Conservation (phyloP, 768 basidiomycete species). For the Crepidotus variabilis region DNA sequence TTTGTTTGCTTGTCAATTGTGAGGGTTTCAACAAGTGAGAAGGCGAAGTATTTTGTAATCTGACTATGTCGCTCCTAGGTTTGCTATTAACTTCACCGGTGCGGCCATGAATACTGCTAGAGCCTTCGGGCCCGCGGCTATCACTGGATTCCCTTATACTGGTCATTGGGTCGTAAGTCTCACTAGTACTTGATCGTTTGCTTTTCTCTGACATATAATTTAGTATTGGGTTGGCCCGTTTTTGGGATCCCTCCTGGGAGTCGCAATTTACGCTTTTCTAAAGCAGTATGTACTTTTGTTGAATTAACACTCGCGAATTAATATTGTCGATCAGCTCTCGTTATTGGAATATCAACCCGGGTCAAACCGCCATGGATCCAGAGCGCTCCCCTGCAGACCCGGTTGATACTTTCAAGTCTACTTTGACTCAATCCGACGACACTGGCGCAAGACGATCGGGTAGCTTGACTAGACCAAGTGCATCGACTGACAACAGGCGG, state of each 20-base stretch:
- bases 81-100: constrained; percentile 59
- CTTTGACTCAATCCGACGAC: neutral
- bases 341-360: constrained; percentile 50
- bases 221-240: constrained; percentile 74
- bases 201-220: neutral
- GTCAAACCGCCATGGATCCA: constrained; percentile 36
- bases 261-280: constrained; percentile 54
- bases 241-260: constrained; percentile 59
- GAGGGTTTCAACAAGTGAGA: constrained; percentile 10
- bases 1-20: constrained; percentile 61
- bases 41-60: neutral
- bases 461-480: neutral
- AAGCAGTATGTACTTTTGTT: constrained; percentile 35
- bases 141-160: constrained; percentile 49
- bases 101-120: constrained; percentile 69
- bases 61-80: constrained; percentile 32
- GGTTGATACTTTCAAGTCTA: constrained; percentile 15
- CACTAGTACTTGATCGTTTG: neutral
- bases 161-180: constrained; percentile 59
- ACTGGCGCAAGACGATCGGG: neutral
- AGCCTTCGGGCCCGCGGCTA: constrained; percentile 65
- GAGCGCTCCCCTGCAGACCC: constrained; percentile 40
- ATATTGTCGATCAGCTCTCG: constrained; percentile 29
- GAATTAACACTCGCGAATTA: neutral
- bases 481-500: neutral